Conservation (phyloP, 495 filamentous ascomycete species). For the Haplographium delicatum region DNA sequence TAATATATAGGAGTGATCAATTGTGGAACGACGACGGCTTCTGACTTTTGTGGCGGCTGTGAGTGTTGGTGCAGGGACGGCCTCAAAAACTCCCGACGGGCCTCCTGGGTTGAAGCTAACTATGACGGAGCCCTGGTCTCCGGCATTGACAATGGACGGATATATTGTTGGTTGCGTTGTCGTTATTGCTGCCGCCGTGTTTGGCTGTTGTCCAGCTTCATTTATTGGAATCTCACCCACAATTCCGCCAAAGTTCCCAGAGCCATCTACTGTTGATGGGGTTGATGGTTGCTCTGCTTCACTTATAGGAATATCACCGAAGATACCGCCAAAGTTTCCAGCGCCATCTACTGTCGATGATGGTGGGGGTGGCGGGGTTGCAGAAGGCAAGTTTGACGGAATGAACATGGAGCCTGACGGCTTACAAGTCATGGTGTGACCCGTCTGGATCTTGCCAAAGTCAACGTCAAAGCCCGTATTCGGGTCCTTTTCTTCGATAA, state of each 20-base stretch:
- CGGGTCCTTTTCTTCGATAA: not conserved
- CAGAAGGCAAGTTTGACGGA: not conserved
- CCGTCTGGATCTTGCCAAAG: not conserved
- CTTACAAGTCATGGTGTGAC: not conserved
- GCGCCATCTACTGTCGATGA: too few species aligned
- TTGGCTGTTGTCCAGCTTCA: not conserved
- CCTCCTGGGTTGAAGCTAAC: not conserved
- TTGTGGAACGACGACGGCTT: not conserved
- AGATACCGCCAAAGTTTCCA: too few species aligned
- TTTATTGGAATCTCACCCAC: not conserved
- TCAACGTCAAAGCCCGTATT: constrained; percentile 1
- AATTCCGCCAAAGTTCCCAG: not conserved
- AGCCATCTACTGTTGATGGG: not conserved
- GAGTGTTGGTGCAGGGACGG: not conserved
- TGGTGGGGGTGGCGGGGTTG: not conserved
- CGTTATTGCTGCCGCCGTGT: not conserved
- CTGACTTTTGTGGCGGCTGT: not conserved
- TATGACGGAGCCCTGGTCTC: not conserved
- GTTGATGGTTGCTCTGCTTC: not conserved
- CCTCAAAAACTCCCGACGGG: not conserved
- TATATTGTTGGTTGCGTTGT: not conserved
- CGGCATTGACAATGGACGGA: not conserved
- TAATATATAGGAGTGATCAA: not conserved
- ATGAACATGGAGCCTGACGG: not conserved
- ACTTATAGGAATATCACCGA: too few species aligned